Evolutionary conservation across 345 rosid genomes (phyloP).

Genomic region (Gossypium turneri): DNA sequence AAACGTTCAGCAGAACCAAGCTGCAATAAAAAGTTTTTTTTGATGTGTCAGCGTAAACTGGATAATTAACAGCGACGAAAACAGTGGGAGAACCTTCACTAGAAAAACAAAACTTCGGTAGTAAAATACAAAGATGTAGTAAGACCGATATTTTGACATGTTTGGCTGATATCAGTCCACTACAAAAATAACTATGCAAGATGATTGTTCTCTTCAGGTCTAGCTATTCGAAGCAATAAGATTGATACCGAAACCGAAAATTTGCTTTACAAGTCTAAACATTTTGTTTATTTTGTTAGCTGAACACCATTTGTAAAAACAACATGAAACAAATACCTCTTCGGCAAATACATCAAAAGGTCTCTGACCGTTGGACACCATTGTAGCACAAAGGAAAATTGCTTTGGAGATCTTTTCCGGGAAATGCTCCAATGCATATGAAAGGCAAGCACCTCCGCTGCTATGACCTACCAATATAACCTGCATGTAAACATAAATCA

Average conservation of each 20-base stretch:
- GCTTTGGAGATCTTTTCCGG: slow-evolving; percentile 79
- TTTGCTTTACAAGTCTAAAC: not conserved
- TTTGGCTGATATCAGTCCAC: slow-evolving; percentile 6
- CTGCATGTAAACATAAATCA: slow-evolving; percentile 32
- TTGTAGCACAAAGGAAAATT: slow-evolving; percentile 76
- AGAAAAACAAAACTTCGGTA: slow-evolving; percentile 4
- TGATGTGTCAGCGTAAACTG: slow-evolving; percentile 10
- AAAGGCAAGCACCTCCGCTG: slow-evolving; percentile 83
- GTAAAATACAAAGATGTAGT: not conserved
- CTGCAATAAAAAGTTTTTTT: slow-evolving; percentile 36
- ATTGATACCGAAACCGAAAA: not conserved
- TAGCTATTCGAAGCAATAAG: too few species aligned
- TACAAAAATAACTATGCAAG: not conserved
- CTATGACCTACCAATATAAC: slow-evolving; percentile 89
- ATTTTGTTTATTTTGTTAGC: not conserved
- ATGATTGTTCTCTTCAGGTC: not conserved
- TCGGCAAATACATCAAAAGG: slow-evolving; percentile 93
- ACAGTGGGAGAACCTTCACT: not conserved
- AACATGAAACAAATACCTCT: slow-evolving; percentile 47
- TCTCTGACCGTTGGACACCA: slow-evolving; percentile 82
- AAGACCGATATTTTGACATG: too few species aligned
- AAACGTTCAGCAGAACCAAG: slow-evolving; percentile 92
- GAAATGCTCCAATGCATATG: slow-evolving; percentile 76
- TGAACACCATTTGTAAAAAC: not conserved
- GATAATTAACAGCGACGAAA: slow-evolving; percentile 10